phyloP scores from a whole-genome alignment of 2,329 filamentous ascomycete species.

The Penicillium polonicum region DNA sequence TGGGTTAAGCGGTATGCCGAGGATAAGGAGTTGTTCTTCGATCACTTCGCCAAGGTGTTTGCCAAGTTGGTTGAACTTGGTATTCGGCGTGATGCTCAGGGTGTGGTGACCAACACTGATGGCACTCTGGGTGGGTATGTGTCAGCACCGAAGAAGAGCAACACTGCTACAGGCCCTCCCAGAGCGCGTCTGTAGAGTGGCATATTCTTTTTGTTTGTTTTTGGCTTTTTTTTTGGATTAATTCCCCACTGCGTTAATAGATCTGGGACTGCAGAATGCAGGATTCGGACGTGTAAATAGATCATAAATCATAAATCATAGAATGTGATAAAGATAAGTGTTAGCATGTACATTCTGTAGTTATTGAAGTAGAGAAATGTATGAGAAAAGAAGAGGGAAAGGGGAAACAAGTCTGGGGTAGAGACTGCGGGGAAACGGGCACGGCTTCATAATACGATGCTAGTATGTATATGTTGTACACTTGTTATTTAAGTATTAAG shows the following conservation, averaged over 20 bases:
- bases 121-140: slow-evolving; percentile 58
- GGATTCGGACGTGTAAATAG: slow-evolving; percentile 20
- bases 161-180: slow-evolving; percentile 30
- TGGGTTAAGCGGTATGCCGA: slow-evolving; percentile 61
- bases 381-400: background rate
- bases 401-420: slow-evolving; percentile 17
- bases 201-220: background rate
- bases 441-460: background rate
- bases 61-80: slow-evolving; percentile 62
- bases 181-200: slow-evolving; percentile 30
- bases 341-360: background rate
- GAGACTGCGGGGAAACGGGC: slow-evolving; percentile 9
- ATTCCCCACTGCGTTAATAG: slow-evolving; percentile 21
- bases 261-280: slow-evolving; percentile 8
- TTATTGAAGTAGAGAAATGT: background rate
- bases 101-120: slow-evolving; percentile 56
- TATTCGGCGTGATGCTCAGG: slow-evolving; percentile 55
- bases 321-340: slow-evolving; percentile 10
- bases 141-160: slow-evolving; percentile 58
- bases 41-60: slow-evolving; percentile 59
- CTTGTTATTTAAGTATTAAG: background rate
- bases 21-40: slow-evolving; percentile 63
- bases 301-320: slow-evolving; percentile 24
- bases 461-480: background rate
- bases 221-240: slow-evolving; percentile 13